Percentiles rank a stretch among this genome's conserved stretches.
These are phyloP conservation scores for Saprolegnia parasitica DNA, from an alignment of 352 stramenopile genomes.

Conservation along the genomic window DNA sequence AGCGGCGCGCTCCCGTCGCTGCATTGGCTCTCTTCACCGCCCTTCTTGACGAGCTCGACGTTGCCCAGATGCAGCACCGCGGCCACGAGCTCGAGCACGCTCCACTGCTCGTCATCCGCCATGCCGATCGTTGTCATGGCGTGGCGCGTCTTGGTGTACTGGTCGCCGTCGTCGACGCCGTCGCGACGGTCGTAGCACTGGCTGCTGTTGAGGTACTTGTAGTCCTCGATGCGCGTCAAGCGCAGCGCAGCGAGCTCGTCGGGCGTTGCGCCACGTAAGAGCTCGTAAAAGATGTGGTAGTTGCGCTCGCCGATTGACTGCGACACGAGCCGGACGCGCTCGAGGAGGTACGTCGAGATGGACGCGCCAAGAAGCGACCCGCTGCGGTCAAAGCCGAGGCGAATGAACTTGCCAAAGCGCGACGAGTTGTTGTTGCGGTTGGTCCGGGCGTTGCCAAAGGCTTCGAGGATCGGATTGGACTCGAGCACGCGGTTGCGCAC, in stretches of 20 bases:
- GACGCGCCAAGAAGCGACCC: constrained; percentile 73
- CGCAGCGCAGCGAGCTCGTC: constrained; percentile 47
- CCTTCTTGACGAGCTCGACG: constrained; percentile 65
- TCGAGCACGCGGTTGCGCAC: constrained; percentile 82
- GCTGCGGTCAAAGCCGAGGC: constrained; percentile 79
- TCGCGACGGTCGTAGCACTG: constrained; percentile 67
- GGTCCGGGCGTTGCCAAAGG: constrained; percentile 93
- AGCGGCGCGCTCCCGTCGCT: constrained; percentile 48
- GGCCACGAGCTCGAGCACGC: constrained; percentile 77
- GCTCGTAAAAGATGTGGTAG: constrained; percentile 99
- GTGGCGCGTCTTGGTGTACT: constrained; percentile 61
- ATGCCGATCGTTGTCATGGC: constrained; percentile 86
- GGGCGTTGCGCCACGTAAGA: constrained; percentile 72
- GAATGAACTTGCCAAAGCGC: constrained; percentile 96
- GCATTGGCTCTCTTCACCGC: not conserved
- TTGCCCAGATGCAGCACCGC: constrained; percentile 86
- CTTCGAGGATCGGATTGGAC: constrained; percentile 94
- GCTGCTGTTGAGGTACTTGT: constrained; percentile 83
- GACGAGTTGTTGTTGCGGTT: constrained; percentile 95
- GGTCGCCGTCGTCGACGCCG: constrained; percentile 73
- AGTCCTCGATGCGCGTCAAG: constrained; percentile 48
- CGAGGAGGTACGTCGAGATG: constrained; percentile 92
- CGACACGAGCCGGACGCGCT: constrained; percentile 92
- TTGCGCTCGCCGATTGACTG: constrained; percentile 92
- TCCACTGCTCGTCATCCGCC: constrained; percentile 60